These are phyloP conservation scores for Funneliformis caledonium DNA, from an alignment of 371 early-diverging fungal genomes.

Conservation along the genomic window DNA sequence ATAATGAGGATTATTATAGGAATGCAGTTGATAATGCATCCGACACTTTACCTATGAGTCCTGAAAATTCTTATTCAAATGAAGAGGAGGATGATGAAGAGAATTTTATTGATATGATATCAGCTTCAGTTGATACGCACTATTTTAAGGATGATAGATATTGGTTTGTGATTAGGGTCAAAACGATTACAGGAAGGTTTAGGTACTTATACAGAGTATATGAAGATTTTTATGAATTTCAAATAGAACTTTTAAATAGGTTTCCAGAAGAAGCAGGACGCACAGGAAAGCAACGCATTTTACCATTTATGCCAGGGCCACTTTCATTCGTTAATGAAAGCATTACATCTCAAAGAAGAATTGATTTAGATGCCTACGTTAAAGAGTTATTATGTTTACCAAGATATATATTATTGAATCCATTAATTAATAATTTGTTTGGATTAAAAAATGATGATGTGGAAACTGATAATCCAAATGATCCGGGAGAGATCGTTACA, in stretches of 20 bases:
- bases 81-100: background rate
- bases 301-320: slow-evolving; percentile 83
- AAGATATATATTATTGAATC: slow-evolving; percentile 58
- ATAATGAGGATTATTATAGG: background rate
- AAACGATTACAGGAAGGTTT: slow-evolving; percentile 54
- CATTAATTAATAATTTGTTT: slow-evolving; percentile 65
- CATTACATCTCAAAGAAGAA: slow-evolving; percentile 62
- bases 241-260: slow-evolving; percentile 73
- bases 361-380: slow-evolving; percentile 74
- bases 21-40: slow-evolving; percentile 1
- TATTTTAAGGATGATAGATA: slow-evolving; percentile 68
- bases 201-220: slow-evolving; percentile 72
- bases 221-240: slow-evolving; percentile 84
- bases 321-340: slow-evolving; percentile 60
- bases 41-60: background rate
- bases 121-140: slow-evolving; percentile 63
- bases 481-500: background rate
- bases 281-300: slow-evolving; percentile 59
- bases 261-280: slow-evolving; percentile 81
- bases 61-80: background rate
- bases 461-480: slow-evolving; percentile 50
- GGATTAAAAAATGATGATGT: slow-evolving; percentile 70
- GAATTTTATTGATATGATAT: slow-evolving; percentile 42
- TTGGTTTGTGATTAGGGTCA: slow-evolving; percentile 72
- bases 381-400: slow-evolving; percentile 67